These are phyloP conservation scores for Plasmodium coatneyi DNA, from an alignment of 169 alveolate species.

Conservation along the genomic window DNA sequence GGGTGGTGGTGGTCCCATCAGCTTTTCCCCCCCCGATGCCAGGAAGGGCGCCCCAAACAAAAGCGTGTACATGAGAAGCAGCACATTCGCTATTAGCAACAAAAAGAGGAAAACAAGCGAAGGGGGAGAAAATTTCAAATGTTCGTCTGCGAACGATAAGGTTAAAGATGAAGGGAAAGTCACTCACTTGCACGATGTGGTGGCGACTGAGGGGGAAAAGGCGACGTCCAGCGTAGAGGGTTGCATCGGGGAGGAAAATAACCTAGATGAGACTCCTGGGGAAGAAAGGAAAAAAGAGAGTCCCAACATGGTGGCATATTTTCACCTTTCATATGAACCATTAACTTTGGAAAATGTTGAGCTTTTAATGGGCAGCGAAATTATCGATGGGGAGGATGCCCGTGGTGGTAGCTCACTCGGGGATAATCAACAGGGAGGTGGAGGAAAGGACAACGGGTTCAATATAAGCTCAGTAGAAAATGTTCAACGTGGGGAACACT, in stretches of 20 bases:
- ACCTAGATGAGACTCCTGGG: not conserved
- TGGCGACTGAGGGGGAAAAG: not conserved
- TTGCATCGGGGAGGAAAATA: not conserved
- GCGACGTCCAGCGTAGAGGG: not conserved
- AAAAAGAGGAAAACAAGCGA: conserved; percentile 4
- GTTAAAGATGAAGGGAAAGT: not conserved
- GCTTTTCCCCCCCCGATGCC: not conserved
- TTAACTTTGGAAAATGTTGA: not conserved
- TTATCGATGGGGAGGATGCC: not conserved
- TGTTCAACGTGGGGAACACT: not conserved
- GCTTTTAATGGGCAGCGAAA: not conserved
- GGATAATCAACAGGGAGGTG: not conserved
- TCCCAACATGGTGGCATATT: not conserved
- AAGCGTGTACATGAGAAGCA: conserved; percentile 28
- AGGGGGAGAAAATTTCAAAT: not conserved
- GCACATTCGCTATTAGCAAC: not conserved
- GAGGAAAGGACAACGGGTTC: not conserved
- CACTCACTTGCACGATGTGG: not conserved
- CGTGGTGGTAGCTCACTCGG: not conserved
- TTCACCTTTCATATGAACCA: not conserved
- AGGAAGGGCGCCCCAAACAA: not conserved
- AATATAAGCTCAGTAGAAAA: not conserved
- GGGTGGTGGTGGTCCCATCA: not conserved
- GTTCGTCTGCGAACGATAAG: not conserved
- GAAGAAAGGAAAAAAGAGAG: not conserved